These are phyloP conservation scores for Cylindrodendrum hubeiense DNA, from an alignment of 2,329 filamentous ascomycete genomes.

Conservation along the genomic window DNA sequence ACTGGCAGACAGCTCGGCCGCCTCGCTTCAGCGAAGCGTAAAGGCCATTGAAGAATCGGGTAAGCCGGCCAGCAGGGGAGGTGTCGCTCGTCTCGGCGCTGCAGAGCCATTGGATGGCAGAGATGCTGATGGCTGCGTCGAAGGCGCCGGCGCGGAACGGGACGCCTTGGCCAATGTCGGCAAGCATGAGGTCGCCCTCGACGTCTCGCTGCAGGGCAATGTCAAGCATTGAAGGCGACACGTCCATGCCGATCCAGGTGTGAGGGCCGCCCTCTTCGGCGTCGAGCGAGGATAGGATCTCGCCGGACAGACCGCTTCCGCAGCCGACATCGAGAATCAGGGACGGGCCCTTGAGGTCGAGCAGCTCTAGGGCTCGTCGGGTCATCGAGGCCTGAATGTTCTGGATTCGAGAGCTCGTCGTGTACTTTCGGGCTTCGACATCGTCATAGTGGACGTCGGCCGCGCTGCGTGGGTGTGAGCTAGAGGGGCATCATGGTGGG, in stretches of 20 bases:
- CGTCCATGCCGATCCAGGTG: conserved; percentile 97
- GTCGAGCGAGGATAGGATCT: conserved; percentile 84
- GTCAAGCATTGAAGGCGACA: conserved; percentile 96
- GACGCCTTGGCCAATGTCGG: conserved; percentile 95
- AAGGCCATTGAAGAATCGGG: conserved; percentile 91
- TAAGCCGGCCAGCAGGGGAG: conserved; percentile 80
- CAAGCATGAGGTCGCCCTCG: conserved; percentile 92
- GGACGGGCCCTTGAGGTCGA: conserved; percentile 82
- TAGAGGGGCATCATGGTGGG: conserved; percentile 40
- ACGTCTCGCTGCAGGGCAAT: conserved; percentile 92
- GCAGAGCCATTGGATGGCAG: conserved; percentile 98
- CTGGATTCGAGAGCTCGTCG: conserved; percentile 93
- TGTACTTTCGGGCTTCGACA: conserved; percentile 95
- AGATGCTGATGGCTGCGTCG: conserved; percentile 95
- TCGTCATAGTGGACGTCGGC: conserved; percentile 99
- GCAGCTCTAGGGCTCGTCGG: conserved; percentile 89
- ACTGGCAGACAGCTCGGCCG: conserved; percentile 93
- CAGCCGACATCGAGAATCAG: conserved; percentile 97
- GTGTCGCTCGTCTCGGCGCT: conserved; percentile 93
- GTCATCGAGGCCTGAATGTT: conserved; percentile 97
- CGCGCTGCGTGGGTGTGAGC: conserved; percentile 67
- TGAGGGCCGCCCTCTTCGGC: conserved; percentile 85
- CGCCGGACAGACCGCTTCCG: conserved; percentile 92
- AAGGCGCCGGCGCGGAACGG: conserved; percentile 94
- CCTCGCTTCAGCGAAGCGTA: conserved; percentile 88